Conservation (phyloP, 1,139 yeast genomes). For the Lodderomyces pseudojiufengensis region DNA sequence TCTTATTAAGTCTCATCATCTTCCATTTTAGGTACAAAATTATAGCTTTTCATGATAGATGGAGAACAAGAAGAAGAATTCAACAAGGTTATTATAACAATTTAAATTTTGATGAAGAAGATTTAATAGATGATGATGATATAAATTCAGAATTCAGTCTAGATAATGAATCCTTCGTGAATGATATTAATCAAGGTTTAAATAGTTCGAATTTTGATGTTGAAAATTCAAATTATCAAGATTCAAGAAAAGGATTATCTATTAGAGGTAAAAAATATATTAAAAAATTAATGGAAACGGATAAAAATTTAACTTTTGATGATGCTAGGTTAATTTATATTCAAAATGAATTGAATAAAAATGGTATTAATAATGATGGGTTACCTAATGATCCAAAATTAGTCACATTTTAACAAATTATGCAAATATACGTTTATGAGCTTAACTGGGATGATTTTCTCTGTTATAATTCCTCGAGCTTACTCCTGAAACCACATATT, state of each 20-base stretch:
- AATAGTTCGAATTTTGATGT: constrained; percentile 56
- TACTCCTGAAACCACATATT: no score
- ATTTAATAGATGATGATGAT: neutral
- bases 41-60: constrained; percentile 23
- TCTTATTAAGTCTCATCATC: constrained; percentile 4
- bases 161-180: constrained; percentile 37
- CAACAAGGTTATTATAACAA: constrained; percentile 16
- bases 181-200: constrained; percentile 66
- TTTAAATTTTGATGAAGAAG: constrained; percentile 9
- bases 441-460: no score
- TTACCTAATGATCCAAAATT: constrained; percentile 39
- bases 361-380: constrained; percentile 50
- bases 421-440: neutral
- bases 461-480: no score
- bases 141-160: neutral
- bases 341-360: constrained; percentile 40
- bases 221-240: constrained; percentile 43
- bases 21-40: constrained; percentile 26
- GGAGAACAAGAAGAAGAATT: constrained; percentile 22
- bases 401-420: constrained; percentile 26
- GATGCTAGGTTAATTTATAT: constrained; percentile 62
- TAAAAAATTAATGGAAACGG: constrained; percentile 47
- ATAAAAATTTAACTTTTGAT: constrained; percentile 53
- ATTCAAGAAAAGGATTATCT: constrained; percentile 60
- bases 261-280: constrained; percentile 51